phyloP scores from a whole-genome alignment of 2,329 filamentous ascomycete genomes.

The Sclerotiophoma versabilis region DNA sequence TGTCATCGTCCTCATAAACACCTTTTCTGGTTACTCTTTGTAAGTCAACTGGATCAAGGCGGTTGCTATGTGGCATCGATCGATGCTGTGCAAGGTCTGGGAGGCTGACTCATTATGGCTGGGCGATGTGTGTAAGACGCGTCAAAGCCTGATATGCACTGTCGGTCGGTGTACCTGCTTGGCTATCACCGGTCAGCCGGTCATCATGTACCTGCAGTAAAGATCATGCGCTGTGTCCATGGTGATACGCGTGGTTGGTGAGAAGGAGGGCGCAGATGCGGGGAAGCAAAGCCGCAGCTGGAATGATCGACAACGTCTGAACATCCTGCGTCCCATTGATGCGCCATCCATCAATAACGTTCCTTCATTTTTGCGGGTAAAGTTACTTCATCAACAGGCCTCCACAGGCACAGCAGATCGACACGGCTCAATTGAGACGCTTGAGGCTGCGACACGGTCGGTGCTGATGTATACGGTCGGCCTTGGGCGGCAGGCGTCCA shows the following conservation, averaged over 20 bases:
- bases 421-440: not conserved
- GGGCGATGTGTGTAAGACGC: not conserved
- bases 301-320: not conserved
- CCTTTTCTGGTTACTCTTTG: not conserved
- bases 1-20: not conserved
- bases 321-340: not conserved
- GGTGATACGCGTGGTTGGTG: not conserved
- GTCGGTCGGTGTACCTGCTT: not conserved
- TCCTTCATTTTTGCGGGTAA: too few species aligned
- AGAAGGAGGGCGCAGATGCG: not conserved
- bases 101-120: not conserved
- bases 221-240: not conserved
- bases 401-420: not conserved
- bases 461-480: not conserved
- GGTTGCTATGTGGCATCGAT: too few species aligned
- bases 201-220: not conserved
- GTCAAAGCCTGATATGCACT: not conserved
- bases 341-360: not conserved
- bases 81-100: not conserved
- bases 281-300: not conserved
- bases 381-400: not conserved
- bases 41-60: not conserved
- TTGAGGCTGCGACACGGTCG: not conserved
- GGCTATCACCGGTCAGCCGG: not conserved
- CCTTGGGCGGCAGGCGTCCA: not conserved